phyloP scores from a whole-genome alignment of 345 rosid genomes.

The Lepidium didymum region DNA sequence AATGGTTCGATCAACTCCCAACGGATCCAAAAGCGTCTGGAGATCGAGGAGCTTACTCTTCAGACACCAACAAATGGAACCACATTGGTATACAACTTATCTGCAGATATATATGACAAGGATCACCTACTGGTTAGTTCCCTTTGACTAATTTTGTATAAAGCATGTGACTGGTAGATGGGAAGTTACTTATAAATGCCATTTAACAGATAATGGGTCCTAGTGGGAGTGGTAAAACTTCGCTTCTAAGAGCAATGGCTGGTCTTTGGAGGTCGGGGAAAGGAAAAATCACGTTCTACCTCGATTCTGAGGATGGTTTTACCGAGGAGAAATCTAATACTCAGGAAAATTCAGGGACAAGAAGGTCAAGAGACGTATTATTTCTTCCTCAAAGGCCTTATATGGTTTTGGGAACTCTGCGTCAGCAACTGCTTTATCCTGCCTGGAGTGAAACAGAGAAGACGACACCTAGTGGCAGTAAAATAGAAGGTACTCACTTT shows the following conservation, averaged over 20 bases:
- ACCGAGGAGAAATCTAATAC: slow-evolving; percentile 24
- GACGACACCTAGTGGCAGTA: slow-evolving; percentile 19
- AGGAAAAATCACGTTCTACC: slow-evolving; percentile 71
- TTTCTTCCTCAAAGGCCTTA: slow-evolving; percentile 98
- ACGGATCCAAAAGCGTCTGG: slow-evolving; percentile 39
- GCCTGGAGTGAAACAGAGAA: slow-evolving; percentile 39
- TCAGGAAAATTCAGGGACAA: slow-evolving; percentile 31
- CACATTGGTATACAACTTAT: slow-evolving; percentile 61
- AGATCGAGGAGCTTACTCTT: slow-evolving; percentile 60
- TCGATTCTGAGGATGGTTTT: slow-evolving; percentile 36
- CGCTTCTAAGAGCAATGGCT: slow-evolving; percentile 86
- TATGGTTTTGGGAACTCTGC: slow-evolving; percentile 93
- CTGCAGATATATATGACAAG: slow-evolving; percentile 43
- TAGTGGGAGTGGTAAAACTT: slow-evolving; percentile 95
- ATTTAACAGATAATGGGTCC: slow-evolving; percentile 74
- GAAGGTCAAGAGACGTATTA: slow-evolving; percentile 45
- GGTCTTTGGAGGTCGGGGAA: slow-evolving; percentile 89
- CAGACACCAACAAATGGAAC: slow-evolving; percentile 71
- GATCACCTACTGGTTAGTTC: slow-evolving; percentile 76
- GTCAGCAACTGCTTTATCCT: slow-evolving; percentile 94
- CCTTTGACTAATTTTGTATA: slow-evolving; percentile 16
- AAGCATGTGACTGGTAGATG: neutral
- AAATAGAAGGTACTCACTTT: slow-evolving; percentile 11
- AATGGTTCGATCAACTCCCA: slow-evolving; percentile 45
- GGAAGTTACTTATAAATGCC: slow-evolving; percentile 11